Evolutionary conservation across 768 basidiomycete genomes (phyloP).

Genomic region (Mycena vulgaris): DNA sequence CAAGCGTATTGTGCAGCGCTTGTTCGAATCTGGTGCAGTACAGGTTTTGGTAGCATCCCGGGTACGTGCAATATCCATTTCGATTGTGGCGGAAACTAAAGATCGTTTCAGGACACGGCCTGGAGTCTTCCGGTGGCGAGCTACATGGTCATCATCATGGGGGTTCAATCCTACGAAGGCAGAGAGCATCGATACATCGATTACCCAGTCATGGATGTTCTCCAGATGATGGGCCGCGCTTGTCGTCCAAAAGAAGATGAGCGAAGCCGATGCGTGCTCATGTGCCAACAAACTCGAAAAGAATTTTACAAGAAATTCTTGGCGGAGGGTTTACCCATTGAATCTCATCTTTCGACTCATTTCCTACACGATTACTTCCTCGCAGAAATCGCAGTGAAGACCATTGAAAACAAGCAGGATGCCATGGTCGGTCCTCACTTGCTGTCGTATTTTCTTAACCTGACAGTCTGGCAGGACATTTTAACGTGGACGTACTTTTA

Average conservation of each 20-base stretch:
- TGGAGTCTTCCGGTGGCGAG: conserved; percentile 96
- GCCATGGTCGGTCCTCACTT: conserved; percentile 77
- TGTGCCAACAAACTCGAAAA: conserved; percentile 98
- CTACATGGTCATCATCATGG: conserved; percentile 99
- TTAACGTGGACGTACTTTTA: conserved; percentile 99
- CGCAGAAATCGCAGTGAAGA: conserved; percentile 98
- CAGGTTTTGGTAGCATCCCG: conserved; percentile 96
- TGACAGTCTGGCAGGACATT: conserved; percentile 75
- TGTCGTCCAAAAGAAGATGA: conserved; percentile 93
- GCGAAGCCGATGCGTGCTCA: conserved; percentile 93
- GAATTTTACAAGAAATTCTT: conserved; percentile 99
- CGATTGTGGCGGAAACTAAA: neutral
- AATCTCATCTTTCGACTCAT: conserved; percentile 93
- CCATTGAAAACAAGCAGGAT: conserved; percentile 99
- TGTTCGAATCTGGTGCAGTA: conserved; percentile 95
- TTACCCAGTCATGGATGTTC: conserved; percentile 97
- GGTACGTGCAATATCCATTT: conserved; percentile 57
- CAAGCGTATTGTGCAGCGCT: conserved; percentile 91
- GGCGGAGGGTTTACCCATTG: conserved; percentile 96
- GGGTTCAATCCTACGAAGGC: conserved; percentile 97
- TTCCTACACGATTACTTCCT: conserved; percentile 97
- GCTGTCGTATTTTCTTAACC: neutral
- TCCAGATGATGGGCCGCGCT: conserved; percentile 99
- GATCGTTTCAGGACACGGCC: conserved; percentile 84
- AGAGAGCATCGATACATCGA: conserved; percentile 98